Evolutionary conservation across 148 eudicot genomes (phyloP).

Genomic region (Chenopodium album): DNA sequence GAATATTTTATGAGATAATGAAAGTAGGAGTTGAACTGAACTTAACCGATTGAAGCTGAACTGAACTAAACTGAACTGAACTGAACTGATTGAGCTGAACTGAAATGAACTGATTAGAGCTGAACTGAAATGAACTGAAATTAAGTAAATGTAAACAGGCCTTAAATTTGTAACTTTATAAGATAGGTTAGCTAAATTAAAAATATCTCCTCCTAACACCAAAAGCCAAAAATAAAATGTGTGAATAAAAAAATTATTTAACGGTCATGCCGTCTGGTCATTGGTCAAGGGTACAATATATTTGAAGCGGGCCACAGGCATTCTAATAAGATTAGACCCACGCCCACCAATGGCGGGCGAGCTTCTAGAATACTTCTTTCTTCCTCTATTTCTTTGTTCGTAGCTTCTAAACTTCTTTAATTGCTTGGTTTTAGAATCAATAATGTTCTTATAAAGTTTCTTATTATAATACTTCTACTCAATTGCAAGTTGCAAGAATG

Average conservation of each 20-base stretch:
- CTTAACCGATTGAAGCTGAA: no score
- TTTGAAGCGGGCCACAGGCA: conserved; percentile 11
- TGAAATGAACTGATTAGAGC: no score
- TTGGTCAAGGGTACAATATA: background rate
- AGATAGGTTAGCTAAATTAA: no score
- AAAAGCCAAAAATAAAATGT: background rate
- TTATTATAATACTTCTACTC: background rate
- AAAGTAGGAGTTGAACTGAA: no score
- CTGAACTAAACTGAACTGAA: no score
- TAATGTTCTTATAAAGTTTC: no score
- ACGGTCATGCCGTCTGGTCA: background rate
- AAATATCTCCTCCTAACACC: background rate
- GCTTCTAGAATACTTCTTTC: conserved; percentile 16
- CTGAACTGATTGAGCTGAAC: no score
- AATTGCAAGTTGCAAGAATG: background rate
- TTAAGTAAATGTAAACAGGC: no score
- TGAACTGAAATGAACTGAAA: no score
- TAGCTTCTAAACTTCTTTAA: conserved; percentile 6
- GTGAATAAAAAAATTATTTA: background rate
- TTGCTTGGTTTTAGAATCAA: no score
- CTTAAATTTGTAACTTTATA: no score
- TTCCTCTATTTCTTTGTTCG: background rate
- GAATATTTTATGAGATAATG: no score
- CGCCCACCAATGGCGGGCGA: conserved; percentile 13
- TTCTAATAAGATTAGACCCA: background rate